A percentile compares a stretch with the other conserved stretches of the same genome.
These are phyloP conservation scores for Trypanosoma grayi DNA, from an alignment of 208 protist species.

Conservation along the genomic window DNA sequence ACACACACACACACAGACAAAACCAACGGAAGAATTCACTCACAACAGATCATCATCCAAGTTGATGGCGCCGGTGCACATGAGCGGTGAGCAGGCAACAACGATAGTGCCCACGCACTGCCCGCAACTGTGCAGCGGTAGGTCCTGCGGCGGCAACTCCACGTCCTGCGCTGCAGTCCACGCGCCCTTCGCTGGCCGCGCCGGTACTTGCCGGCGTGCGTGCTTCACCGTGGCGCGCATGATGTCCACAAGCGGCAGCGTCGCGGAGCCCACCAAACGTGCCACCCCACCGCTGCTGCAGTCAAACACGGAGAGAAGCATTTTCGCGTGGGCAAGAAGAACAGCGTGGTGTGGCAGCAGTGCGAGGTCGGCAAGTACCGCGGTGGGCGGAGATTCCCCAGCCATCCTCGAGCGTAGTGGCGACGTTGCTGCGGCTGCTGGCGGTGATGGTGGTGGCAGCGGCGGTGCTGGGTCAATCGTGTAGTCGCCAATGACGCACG, in stretches of 20 bases:
- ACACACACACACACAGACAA: too few species aligned
- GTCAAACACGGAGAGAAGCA: conserved; percentile 18
- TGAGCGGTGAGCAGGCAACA: conserved; percentile 7
- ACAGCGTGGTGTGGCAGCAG: conserved; percentile 15
- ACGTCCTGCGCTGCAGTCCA: conserved; percentile 1
- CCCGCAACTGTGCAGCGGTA: conserved; percentile 9
- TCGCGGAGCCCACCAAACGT: conserved; percentile 8
- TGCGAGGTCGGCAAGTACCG: not conserved
- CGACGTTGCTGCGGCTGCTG: too few species aligned
- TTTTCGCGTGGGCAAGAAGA: conserved; percentile 16
- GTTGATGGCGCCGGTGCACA: not conserved
- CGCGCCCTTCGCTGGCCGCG: not conserved
- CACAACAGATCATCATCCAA: conserved; percentile 13
- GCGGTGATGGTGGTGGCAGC: not conserved
- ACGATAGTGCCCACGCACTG: conserved; percentile 1
- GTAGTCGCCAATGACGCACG: conserved; percentile 10
- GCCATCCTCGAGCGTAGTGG: not conserved
- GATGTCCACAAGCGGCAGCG: conserved; percentile 8
- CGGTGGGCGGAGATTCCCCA: not conserved
- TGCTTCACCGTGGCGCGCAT: conserved; percentile 8
- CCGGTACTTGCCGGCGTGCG: too few species aligned
- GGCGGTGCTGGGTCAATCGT: not conserved
- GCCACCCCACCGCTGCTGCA: not conserved
- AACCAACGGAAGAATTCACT: not conserved
- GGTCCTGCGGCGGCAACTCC: conserved; percentile 1